Percentiles rank a stretch among this genome's conserved stretches.
Conservation (phyloP, 2,329 filamentous ascomycete species). For the Colletotrichum horii region DNA sequence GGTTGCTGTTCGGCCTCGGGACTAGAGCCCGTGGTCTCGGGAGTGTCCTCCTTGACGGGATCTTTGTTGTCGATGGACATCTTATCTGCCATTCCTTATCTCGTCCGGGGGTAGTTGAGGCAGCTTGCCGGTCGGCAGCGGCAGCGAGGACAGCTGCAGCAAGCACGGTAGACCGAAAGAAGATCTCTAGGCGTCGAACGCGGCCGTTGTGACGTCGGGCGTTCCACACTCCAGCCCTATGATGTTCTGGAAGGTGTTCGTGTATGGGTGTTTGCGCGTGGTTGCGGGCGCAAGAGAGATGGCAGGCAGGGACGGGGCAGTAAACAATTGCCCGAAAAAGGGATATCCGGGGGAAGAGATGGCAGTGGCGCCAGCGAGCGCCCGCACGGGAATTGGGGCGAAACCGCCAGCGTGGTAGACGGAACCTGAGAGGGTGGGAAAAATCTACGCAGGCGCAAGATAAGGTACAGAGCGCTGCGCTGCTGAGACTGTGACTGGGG, state of each 20-base stretch:
- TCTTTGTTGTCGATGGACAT: constrained; percentile 72
- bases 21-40: constrained; percentile 66
- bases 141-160: constrained; percentile 32
- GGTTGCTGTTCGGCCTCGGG: constrained; percentile 58
- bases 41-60: constrained; percentile 61
- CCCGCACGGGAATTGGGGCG: constrained; percentile 24
- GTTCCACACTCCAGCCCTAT: constrained; percentile 24
- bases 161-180: constrained; percentile 7
- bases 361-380: constrained; percentile 31
- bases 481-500: constrained; percentile 24
- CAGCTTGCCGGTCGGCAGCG: constrained; percentile 35
- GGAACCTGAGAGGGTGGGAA: constrained; percentile 37
- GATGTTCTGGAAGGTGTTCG: constrained; percentile 31
- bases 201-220: constrained; percentile 37
- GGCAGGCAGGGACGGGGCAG: constrained; percentile 29
- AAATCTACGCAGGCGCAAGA: constrained; percentile 24
- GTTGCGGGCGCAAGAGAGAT: constrained; percentile 38
- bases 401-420: constrained; percentile 33
- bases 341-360: constrained; percentile 22
- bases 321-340: constrained; percentile 27
- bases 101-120: constrained; percentile 32
- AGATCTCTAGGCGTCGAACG: constrained; percentile 30
- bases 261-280: constrained; percentile 38
- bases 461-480: constrained; percentile 22
- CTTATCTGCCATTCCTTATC: constrained; percentile 65